Percentiles rank a stretch among this genome's conserved stretches.
Conservation (phyloP, 305 asterid genomes). For the Euphrasia arctica region DNA sequence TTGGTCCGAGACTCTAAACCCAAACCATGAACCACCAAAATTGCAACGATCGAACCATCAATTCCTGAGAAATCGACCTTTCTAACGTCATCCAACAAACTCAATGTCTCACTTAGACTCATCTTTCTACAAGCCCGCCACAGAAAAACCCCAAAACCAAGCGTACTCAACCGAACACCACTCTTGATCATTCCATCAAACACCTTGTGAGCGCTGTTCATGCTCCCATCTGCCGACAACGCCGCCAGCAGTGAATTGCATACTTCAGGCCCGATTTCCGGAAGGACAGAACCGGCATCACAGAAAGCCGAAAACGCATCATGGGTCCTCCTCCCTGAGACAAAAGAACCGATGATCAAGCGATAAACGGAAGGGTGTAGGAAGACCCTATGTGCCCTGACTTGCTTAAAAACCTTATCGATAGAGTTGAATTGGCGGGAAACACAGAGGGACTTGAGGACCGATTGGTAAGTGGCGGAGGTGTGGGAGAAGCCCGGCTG, state of each 20-base stretch:
- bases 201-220: conserved; percentile 44
- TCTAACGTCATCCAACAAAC: conserved; percentile 54
- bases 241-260: conserved; percentile 80
- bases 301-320: conserved; percentile 57
- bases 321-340: conserved; percentile 48
- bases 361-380: conserved; percentile 50
- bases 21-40: conserved; percentile 66
- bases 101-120: conserved; percentile 42
- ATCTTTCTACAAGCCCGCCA: conserved; percentile 59
- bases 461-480: conserved; percentile 56
- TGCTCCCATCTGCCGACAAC: conserved; percentile 54
- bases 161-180: conserved; percentile 51
- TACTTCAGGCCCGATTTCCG: conserved; percentile 46
- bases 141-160: conserved; percentile 77
- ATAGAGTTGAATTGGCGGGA: conserved; percentile 65
- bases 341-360: conserved; percentile 44
- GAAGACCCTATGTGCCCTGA: conserved; percentile 41
- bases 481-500: conserved; percentile 82
- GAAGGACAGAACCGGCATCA: conserved; percentile 30
- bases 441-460: conserved; percentile 68
- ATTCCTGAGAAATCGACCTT: conserved; percentile 42
- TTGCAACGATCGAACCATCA: conserved; percentile 64
- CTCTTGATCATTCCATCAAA: conserved; percentile 65
- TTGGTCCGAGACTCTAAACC: conserved; percentile 38
- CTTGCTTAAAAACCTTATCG: conserved; percentile 58